Percentiles rank a stretch among this genome's conserved stretches.
Conservation (phyloP, 2,329 filamentous ascomycete genomes). For the Aspergillus costaricaensis region DNA sequence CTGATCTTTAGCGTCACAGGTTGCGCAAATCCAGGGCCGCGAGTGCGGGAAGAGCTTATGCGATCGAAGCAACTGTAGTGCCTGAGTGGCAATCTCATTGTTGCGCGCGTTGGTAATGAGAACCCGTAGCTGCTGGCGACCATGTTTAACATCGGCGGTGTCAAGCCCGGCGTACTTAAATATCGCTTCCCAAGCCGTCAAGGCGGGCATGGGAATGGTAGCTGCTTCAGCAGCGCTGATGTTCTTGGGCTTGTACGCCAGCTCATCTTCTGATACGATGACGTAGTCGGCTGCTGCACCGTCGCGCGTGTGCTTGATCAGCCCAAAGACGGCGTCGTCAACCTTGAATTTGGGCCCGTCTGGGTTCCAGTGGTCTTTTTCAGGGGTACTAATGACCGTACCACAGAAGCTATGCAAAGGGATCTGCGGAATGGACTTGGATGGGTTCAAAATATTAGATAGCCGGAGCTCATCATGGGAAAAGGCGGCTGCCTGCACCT, state of each 20-base stretch:
- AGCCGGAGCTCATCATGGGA: constrained; percentile 41
- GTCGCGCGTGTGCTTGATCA: constrained; percentile 41
- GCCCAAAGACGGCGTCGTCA: constrained; percentile 43
- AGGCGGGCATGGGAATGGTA: constrained; percentile 40
- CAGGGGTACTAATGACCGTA: constrained; percentile 39
- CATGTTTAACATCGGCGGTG: constrained; percentile 19
- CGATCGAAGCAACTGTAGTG: constrained; percentile 41
- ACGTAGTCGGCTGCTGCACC: constrained; percentile 47
- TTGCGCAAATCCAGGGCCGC: constrained; percentile 43
- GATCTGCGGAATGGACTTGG: constrained; percentile 36
- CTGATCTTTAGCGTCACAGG: constrained; percentile 30
- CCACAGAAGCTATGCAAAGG: constrained; percentile 47
- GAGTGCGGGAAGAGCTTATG: constrained; percentile 33
- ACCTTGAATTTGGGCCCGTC: constrained; percentile 42
- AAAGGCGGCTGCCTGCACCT: constrained; percentile 42
- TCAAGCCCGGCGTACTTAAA: constrained; percentile 40
- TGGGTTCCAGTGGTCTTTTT: constrained; percentile 29
- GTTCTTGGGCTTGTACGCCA: constrained; percentile 42
- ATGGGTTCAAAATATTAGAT: constrained; percentile 27
- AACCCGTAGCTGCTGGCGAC: constrained; percentile 30
- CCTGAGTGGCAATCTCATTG: constrained; percentile 41
- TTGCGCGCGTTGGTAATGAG: constrained; percentile 41
- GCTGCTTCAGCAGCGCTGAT: constrained; percentile 37
- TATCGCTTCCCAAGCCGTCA: constrained; percentile 48
- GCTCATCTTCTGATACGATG: constrained; percentile 40